Percentiles rank a stretch among this genome's conserved stretches.
These are phyloP conservation scores for Phytophthora colocasiae DNA, from an alignment of 352 stramenopile genomes.

Conservation along the genomic window DNA sequence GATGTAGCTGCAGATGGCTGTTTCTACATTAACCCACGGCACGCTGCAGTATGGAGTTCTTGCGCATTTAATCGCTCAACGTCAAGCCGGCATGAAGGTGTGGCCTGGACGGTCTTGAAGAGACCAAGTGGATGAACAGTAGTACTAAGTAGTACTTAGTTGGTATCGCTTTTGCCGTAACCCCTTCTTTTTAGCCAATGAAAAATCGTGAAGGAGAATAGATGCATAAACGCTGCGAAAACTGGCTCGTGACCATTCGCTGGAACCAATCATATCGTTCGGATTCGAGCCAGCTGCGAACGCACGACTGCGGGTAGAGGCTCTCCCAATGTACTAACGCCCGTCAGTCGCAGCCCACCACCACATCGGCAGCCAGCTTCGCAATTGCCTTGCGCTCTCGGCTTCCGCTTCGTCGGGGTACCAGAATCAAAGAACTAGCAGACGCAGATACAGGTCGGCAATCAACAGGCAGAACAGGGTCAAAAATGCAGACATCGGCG, in stretches of 20 bases:
- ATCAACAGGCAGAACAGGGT: neutral
- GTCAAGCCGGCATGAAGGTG: no score
- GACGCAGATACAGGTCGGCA: conserved; percentile 17
- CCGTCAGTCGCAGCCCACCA: conserved; percentile 18
- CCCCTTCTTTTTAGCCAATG: conserved; percentile 21
- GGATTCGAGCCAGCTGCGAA: conserved; percentile 24
- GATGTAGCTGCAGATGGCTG: no score
- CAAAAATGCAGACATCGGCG: conserved; percentile 21
- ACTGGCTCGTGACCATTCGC: conserved; percentile 14
- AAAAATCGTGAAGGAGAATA: neutral
- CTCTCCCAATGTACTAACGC: conserved; percentile 19
- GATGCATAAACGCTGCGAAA: conserved; percentile 16
- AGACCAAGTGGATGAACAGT: no score
- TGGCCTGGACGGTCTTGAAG: no score
- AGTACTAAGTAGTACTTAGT: no score
- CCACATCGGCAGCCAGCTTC: conserved; percentile 10
- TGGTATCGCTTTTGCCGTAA: conserved; percentile 6
- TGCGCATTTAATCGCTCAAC: no score
- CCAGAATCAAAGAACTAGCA: conserved; percentile 12
- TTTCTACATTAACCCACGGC: no score
- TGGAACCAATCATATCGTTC: conserved; percentile 18
- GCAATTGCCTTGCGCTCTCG: neutral
- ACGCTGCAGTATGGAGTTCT: no score
- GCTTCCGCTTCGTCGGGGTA: conserved; percentile 31
- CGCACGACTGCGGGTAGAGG: conserved; percentile 26